phyloP scores from a whole-genome alignment of 2,329 filamentous ascomycete species.

The Myriosclerotinia duriaeana region DNA sequence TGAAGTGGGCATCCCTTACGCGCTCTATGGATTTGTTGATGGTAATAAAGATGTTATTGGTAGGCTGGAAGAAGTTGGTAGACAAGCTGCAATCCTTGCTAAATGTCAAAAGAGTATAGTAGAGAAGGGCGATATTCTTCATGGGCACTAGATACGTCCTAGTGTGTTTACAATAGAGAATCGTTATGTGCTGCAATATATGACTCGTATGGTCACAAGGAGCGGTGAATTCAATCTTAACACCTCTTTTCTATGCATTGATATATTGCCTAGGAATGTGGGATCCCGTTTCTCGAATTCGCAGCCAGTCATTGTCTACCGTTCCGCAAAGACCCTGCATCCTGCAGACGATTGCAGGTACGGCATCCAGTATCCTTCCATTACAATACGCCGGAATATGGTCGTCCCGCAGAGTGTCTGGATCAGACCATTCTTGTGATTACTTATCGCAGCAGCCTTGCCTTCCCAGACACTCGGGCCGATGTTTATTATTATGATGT shows the following conservation, averaged over 20 bases:
- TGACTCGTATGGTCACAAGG: not conserved
- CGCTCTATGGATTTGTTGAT: slow-evolving; percentile 79
- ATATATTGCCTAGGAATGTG: slow-evolving; percentile 5
- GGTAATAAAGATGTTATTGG: slow-evolving; percentile 80
- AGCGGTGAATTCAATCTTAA: not conserved
- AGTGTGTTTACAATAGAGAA: not conserved
- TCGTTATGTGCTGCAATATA: not conserved
- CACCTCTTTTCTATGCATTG: slow-evolving; percentile 5
- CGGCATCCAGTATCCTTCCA: not conserved
- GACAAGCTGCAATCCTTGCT: slow-evolving; percentile 73
- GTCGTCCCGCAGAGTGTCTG: not conserved
- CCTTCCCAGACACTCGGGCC: slow-evolving; percentile 4
- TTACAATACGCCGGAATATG: not conserved
- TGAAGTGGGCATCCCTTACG: slow-evolving; percentile 81
- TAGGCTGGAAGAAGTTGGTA: slow-evolving; percentile 72
- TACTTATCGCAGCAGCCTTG: slow-evolving; percentile 1
- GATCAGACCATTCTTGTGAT: not conserved
- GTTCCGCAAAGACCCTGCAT: slow-evolving; percentile 4
- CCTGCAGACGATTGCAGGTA: slow-evolving; percentile 1
- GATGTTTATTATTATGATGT: not conserved
- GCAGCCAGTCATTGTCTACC: not conserved
- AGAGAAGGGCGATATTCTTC: slow-evolving; percentile 39
- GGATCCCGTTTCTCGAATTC: not conserved
- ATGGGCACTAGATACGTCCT: slow-evolving; percentile 23
- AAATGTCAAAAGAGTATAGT: slow-evolving; percentile 62